These are phyloP conservation scores for Lotmaria passim DNA, from an alignment of 208 protist species.

Conservation along the genomic window DNA sequence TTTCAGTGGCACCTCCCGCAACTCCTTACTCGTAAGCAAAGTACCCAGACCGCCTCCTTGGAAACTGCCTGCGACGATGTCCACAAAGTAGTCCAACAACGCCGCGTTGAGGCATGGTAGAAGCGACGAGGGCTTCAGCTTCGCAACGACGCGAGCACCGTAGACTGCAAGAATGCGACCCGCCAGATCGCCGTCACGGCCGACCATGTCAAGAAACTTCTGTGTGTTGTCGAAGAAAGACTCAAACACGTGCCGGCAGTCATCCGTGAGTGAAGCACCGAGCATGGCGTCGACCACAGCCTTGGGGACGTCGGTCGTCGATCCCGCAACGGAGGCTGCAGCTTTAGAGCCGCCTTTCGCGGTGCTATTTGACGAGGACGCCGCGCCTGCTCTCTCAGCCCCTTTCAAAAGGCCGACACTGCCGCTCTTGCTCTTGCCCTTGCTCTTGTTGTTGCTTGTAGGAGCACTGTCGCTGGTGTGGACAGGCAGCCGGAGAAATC, in stretches of 20 bases:
- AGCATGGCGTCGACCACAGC: constrained; percentile 51
- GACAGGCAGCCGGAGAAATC: constrained; percentile 49
- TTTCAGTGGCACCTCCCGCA: constrained; percentile 13
- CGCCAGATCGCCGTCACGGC: constrained; percentile 55
- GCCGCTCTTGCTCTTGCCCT: neutral
- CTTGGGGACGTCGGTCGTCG: constrained; percentile 9
- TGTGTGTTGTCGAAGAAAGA: constrained; percentile 55
- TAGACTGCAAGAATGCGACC: constrained; percentile 58
- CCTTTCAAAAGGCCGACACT: too few species aligned
- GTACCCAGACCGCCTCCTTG: neutral
- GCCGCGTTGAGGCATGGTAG: constrained; percentile 50
- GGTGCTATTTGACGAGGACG: neutral
- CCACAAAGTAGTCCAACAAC: constrained; percentile 67
- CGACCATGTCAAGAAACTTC: constrained; percentile 60
- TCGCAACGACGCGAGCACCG: constrained; percentile 46
- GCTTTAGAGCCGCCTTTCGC: neutral
- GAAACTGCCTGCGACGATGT: constrained; percentile 39
- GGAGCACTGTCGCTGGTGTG: neutral
- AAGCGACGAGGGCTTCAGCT: constrained; percentile 52
- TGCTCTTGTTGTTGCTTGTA: constrained; percentile 1
- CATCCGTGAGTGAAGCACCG: constrained; percentile 46
- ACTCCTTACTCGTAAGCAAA: constrained; percentile 28
- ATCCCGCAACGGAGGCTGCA: neutral
- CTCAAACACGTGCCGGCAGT: constrained; percentile 56
- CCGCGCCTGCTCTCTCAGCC: neutral